phyloP scores from a whole-genome alignment of 768 basidiomycete species.

The Boletus vinaceobasis region DNA sequence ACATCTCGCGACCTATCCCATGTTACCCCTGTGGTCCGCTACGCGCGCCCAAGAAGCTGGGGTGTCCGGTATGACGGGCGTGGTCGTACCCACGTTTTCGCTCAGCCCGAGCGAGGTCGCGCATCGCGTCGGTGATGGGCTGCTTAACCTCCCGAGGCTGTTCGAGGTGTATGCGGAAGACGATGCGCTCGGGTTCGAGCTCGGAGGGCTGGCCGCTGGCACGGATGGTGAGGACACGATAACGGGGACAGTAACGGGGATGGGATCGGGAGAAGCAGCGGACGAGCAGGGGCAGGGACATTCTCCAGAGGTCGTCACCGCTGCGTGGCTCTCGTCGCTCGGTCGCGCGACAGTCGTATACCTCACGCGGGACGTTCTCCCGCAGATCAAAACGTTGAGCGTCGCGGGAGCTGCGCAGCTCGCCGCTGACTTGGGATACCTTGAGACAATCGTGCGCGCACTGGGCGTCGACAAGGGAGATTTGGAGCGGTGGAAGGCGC shows the following conservation, averaged over 20 bases:
- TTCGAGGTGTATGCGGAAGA: constrained; percentile 95
- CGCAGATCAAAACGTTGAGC: constrained; percentile 63
- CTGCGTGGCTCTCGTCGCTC: constrained; percentile 91
- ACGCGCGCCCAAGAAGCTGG: constrained; percentile 27
- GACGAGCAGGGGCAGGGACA: constrained; percentile 17
- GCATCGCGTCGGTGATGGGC: constrained; percentile 87
- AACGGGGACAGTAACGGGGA: constrained; percentile 31
- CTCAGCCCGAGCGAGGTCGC: constrained; percentile 87
- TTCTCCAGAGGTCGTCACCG: constrained; percentile 77
- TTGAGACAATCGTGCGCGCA: constrained; percentile 86
- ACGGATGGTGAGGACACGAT: constrained; percentile 40
- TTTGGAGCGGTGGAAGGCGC: constrained; percentile 76
- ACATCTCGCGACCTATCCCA: constrained; percentile 69
- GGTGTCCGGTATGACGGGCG: constrained; percentile 35
- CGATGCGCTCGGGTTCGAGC: constrained; percentile 83
- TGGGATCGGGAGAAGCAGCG: not conserved
- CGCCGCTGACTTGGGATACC: constrained; percentile 80
- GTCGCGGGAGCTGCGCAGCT: constrained; percentile 77
- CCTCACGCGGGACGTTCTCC: constrained; percentile 67
- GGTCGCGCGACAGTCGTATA: constrained; percentile 75
- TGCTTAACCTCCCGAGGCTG: constrained; percentile 87
- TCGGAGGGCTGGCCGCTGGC: constrained; percentile 76
- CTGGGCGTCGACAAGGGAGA: constrained; percentile 85
- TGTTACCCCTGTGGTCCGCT: constrained; percentile 63
- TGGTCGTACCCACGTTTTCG: constrained; percentile 84